phyloP scores from a whole-genome alignment of 495 filamentous ascomycete species.

The Ascobolus immersus region DNA sequence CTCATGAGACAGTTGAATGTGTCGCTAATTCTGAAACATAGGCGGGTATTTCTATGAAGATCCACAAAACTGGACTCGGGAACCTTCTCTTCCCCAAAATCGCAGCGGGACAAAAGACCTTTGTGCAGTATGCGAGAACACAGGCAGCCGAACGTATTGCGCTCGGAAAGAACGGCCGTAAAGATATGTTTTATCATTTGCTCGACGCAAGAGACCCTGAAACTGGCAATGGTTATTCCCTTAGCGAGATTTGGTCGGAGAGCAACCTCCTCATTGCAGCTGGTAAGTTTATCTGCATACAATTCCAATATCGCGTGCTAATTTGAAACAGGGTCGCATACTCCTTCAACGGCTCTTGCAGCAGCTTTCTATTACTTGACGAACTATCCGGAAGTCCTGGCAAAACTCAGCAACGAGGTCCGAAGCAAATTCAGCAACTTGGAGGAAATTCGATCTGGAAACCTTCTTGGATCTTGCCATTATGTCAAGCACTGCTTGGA shows the following conservation, averaged over 20 bases:
- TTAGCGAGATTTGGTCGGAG: conserved; percentile 43
- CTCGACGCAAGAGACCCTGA: conserved; percentile 33
- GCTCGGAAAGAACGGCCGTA: conserved; percentile 32
- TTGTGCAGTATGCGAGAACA: conserved; percentile 29
- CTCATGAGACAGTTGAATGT: not conserved
- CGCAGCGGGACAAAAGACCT: conserved; percentile 24
- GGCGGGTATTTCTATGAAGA: conserved; percentile 3
- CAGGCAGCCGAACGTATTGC: conserved; percentile 31
- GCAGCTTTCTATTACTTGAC: conserved; percentile 41
- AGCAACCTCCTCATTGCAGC: conserved; percentile 35
- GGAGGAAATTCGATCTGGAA: conserved; percentile 25
- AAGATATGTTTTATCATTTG: conserved; percentile 38
- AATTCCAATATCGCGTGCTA: not conserved
- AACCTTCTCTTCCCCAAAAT: conserved; percentile 32
- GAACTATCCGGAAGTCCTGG: conserved; percentile 27
- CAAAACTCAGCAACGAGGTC: conserved; percentile 25
- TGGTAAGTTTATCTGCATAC: conserved; percentile 1
- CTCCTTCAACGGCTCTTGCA: conserved; percentile 37
- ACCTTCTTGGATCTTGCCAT: conserved; percentile 11
- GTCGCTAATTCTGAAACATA: not conserved
- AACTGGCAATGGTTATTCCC: conserved; percentile 37
- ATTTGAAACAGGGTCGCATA: conserved; percentile 29
- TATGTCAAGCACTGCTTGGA: conserved; percentile 25
- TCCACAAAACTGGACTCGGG: conserved; percentile 31
- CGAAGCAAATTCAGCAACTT: conserved; percentile 23